Base-by-base conservation (phyloP, 2,329 filamentous ascomycete species). In the Fusarium pseudocircinatum region DNA sequence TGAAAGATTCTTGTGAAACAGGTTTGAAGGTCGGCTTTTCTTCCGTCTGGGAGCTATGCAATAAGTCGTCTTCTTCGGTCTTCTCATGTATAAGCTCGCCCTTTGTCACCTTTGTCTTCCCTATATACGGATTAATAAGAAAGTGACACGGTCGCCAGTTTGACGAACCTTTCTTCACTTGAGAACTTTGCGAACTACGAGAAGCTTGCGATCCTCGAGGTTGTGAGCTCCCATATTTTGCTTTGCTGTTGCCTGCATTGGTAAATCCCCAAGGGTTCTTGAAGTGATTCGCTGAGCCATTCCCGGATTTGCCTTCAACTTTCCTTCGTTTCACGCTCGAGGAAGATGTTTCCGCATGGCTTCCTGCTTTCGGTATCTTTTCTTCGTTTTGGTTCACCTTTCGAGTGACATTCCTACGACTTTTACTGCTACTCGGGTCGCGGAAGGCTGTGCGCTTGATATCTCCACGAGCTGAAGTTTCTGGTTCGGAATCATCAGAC, bases 381-480 rank as follows among this genome's bases (percentile, higher is more conserved):
- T 24, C 18, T 46, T 26, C 36, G 34, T 60, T 44, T 30, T 63
- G 52, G 34, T 60, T 62, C 30, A 60, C 47, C 20, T 53, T 66
- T 43, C 58, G 70, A 18, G 30, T 42, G 37, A 40, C 34, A 24
- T 43, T 65, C 43, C 58, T 70, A 16, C 47, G 62, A 36, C 43
- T 26, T 22, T 54, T 70, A 10, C 40, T 53, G 40, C 59, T 22
- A 30, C 46, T 39, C n/a, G 63, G 32, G 26, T 50, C 37, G 6
- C 47, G 30, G 47, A 85, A 85, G 18, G 37, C 64, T n/a, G 81
- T 83, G 14, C 69, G 72, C 42, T 71, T 78, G 32, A 86, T 85
- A 58, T 79, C 69, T 22, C 75, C 81, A 9, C 74, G 70, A n/a
- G 66, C 63, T 37, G 63, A 70, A 32, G 62, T 63, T 28, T 81